phyloP scores from a whole-genome alignment of 371 early-diverging fungal genomes.

The Dichotomocladium elegans region DNA sequence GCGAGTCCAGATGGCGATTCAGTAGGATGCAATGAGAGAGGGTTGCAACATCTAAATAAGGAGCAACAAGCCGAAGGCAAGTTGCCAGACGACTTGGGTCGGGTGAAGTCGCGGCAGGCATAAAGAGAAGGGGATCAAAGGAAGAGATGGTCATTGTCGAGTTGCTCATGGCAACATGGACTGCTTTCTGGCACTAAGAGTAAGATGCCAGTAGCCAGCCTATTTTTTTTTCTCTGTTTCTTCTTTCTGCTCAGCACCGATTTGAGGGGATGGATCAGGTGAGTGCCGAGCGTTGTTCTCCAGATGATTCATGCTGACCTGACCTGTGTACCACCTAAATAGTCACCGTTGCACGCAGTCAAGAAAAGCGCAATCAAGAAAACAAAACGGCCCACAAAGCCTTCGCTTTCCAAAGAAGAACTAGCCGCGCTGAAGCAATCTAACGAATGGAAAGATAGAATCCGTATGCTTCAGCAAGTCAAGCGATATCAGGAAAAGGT shows the following conservation, averaged over 20 bases:
- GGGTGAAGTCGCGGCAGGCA: slow-evolving; percentile 1
- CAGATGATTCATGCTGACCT: background rate
- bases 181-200: background rate
- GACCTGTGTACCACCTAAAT: no score
- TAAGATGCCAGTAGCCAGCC: background rate
- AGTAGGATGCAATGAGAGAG: slow-evolving; percentile 3
- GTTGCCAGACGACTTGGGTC: no score
- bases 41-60: background rate
- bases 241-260: slow-evolving; percentile 9
- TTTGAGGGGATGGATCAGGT: slow-evolving; percentile 7
- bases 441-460: slow-evolving; percentile 1
- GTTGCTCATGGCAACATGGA: background rate
- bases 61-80: background rate
- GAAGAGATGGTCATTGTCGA: background rate
- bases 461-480: background rate
- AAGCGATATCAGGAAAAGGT: slow-evolving; percentile 9
- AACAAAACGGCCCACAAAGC: background rate
- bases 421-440: background rate
- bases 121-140: slow-evolving; percentile 10
- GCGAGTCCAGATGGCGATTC: background rate
- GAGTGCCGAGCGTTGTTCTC: background rate
- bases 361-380: no score
- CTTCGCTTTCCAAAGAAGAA: background rate
- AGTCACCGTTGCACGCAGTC: no score
- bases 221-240: background rate